A percentile compares a stretch with the other conserved stretches of the same genome.
These are phyloP conservation scores for Salisapilia sapeloensis DNA, from an alignment of 352 stramenopile genomes.

Conservation along the genomic window DNA sequence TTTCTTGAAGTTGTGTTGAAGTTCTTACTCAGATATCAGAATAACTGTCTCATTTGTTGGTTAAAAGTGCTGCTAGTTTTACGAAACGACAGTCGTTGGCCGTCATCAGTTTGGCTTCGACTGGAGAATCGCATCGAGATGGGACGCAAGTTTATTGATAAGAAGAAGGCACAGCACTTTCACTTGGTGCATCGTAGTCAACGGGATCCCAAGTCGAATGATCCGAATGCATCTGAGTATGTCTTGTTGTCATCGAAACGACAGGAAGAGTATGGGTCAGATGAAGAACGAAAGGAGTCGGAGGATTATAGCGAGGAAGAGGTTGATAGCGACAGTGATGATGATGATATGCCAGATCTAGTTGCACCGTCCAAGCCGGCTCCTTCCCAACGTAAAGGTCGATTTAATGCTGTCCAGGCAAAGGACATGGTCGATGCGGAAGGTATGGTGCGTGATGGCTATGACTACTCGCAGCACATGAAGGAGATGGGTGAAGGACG, in stretches of 20 bases:
- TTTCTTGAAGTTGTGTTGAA: background rate
- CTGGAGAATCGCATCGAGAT: too few species aligned
- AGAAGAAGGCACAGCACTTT: conserved; percentile 76
- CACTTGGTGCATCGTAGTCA: conserved; percentile 77
- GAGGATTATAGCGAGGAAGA: conserved; percentile 11
- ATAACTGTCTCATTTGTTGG: too few species aligned
- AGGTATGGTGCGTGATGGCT: conserved; percentile 82
- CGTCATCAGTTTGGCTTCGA: too few species aligned
- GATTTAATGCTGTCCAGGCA: conserved; percentile 39
- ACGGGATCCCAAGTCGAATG: conserved; percentile 59
- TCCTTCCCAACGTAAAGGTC: conserved; percentile 37
- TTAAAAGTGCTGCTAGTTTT: too few species aligned
- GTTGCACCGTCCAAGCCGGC: conserved; percentile 9
- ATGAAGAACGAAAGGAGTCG: conserved; percentile 13
- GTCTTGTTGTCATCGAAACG: conserved; percentile 58
- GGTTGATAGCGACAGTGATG: conserved; percentile 15
- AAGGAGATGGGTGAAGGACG: conserved; percentile 79
- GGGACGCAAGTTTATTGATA: conserved; percentile 81
- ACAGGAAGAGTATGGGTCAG: conserved; percentile 37
- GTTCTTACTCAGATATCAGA: background rate
- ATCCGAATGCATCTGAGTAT: conserved; percentile 71
- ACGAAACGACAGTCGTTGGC: background rate
- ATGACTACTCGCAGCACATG: conserved; percentile 87
- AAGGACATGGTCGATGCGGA: conserved; percentile 76
- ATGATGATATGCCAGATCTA: conserved; percentile 39